Base-by-base conservation (phyloP, 306 rosid genomes). In the Quercus cerris region DNA sequence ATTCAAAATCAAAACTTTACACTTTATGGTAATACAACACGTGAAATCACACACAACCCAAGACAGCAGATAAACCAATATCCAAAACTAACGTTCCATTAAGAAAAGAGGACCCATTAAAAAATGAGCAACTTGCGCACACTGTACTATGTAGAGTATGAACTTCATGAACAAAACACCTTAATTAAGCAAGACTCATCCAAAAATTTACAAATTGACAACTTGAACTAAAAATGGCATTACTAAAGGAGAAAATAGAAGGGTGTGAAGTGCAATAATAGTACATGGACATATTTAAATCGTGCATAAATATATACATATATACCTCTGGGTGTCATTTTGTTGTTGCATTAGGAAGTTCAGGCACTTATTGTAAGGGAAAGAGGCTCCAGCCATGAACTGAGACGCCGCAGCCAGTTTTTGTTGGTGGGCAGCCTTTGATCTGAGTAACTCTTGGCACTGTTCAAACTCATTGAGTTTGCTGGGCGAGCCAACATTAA, bases 271-370 rank as follows among this genome's bases (percentile, higher is more conserved):
- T 35, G 10, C 66, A 74, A 15, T 68, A 74, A 15, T 68, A 25
- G 5, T 22, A 61, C 52, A 59, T 15, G 3, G 56, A 19, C 38
- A 33, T 28, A 63, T 63, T 61, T 63, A 20, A 30, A 57, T 14
- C 3, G 27, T 67, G 54, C 54, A 49, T 49, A 41, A 41, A 41
- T 41, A 41, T 46, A 46, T 46, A 11, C 2, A 46, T 46, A 35
- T 25, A 38, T 80, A 85, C 88, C 86, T 93, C 35, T 91, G 97
- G 51, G 88, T 87, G 56, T 94, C 97, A 82, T 78, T 90, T 19
- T 84, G 93, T 64, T 91, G 97, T 77, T 91, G 97, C 86, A 94
- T 77, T 66, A 93, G 75, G 82, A 87, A 86, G 71, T 89, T 89
- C 78, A 90, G 75, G 78, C 87, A 91, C 87, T 93, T 91, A 77